Base-by-base conservation (phyloP, 148 eudicot genomes). In the Persicaria tinctoria region DNA sequence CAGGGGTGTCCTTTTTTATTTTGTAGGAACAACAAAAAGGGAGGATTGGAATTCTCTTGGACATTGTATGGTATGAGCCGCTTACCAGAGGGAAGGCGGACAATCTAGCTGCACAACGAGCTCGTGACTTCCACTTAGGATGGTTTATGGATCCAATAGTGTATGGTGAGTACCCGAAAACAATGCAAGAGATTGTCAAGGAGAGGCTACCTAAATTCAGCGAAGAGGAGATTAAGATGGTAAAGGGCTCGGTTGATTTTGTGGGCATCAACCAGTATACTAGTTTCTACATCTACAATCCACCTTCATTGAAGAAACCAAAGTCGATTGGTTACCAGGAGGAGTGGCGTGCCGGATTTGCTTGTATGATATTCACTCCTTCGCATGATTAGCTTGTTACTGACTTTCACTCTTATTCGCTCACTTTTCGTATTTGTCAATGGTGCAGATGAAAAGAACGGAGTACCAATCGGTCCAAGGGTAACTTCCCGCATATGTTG, bases 1-100 rank as follows among this genome's bases (percentile, higher is more conserved):
- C 41, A 32, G 3, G 41, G 41, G 41, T 32, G 41, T 32, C 41
- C 41, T 8, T 66, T 66, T 41, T 13, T 1, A 11, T 32, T 12
- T 81, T 79, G 23, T 79, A 95, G 98, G 85, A 75, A 69, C 79
- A 82, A 72, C 97, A 95, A 45, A 89, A 89, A 78, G 98, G 98
- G 16, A 84, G 86, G 74, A 86, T 95, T 73, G 97, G 98, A 16
- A 95, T 92, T 77, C 80, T 92, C n/a, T 80, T 95, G 68, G 97
- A 95, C 78, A 90, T 92, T 80, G 89, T 87, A 54, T 95, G 98
- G 98, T 95, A 95, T 60, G 97, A 95, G 72, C 97, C 98, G 63
- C 89, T 86, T 50, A 95, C 96, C 3, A 82, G 85, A 60, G 83
- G 87, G 60, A 87, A 85, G 68, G 84, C 79, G 1, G 98, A 94